These are phyloP conservation scores for Phytophthora chlamydospora DNA, from an alignment of 352 stramenopile genomes.

Conservation along the genomic window DNA sequence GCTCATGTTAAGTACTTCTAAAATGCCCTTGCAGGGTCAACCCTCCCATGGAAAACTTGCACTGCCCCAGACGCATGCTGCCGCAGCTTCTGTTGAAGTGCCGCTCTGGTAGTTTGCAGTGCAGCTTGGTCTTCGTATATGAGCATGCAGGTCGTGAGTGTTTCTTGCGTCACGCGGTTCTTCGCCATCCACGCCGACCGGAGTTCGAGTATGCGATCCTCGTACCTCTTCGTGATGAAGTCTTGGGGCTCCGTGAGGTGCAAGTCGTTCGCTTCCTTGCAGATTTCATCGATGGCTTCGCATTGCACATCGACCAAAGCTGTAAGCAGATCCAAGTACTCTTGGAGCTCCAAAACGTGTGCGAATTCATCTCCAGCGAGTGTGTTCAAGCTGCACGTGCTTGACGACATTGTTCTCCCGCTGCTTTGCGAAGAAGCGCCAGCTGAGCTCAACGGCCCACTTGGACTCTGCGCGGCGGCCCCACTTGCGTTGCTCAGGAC, in stretches of 20 bases:
- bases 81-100: constrained; percentile 16
- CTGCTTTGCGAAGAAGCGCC: constrained; percentile 14
- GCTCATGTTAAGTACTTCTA: not conserved
- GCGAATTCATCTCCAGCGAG: constrained; percentile 10
- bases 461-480: constrained; percentile 1
- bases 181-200: constrained; percentile 15
- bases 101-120: constrained; percentile 7
- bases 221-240: constrained; percentile 23
- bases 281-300: constrained; percentile 20
- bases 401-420: constrained; percentile 14
- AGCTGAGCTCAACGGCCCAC: constrained; percentile 1
- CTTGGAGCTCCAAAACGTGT: constrained; percentile 9
- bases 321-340: constrained; percentile 22
- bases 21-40: constrained; percentile 20
- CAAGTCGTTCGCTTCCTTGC: constrained; percentile 14
- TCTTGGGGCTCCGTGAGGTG: constrained; percentile 16
- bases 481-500: constrained; percentile 1
- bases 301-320: constrained; percentile 17
- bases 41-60: constrained; percentile 14
- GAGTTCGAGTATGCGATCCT: constrained; percentile 13
- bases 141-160: constrained; percentile 24
- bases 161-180: constrained; percentile 24
- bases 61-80: constrained; percentile 19
- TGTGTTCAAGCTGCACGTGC: constrained; percentile 16
- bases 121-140: constrained; percentile 17